Base-by-base conservation (phyloP, 805 yeast genomes). In the Cyberlindnera meyerae region DNA sequence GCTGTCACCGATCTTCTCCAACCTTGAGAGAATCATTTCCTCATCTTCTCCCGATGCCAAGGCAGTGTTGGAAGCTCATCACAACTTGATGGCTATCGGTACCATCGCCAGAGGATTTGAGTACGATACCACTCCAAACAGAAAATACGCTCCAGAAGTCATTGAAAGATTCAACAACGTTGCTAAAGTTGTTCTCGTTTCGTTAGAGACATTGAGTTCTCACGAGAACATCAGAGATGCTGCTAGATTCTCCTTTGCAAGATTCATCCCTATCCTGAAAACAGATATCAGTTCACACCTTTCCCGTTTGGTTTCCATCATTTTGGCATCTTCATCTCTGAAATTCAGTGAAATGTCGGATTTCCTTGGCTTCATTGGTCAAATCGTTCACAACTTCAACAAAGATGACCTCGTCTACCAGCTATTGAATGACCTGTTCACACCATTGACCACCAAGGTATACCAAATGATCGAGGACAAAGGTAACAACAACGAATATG, bases 41-140 rank as follows among this genome's bases (percentile, higher is more conserved):
- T 57, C 65, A 5, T 51, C 64, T 18, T 58, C 48, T 13, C 60
- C 59, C 39, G 67, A 66, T 18, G 63, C 69, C 25, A 65, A 68
- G 28, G 52, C 71, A 24, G 70, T 81, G 2, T 60, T 85, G 30
- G 93, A 86, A 55, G 81, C 87, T 3, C 96, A 93, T 58, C 97
- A 90, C 56, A 72, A 80, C 24, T 62, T 93, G 33, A 76, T 86
- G 77, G 89, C 96, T 0, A 75, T 90, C 30, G 97, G 96, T 30
- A 86, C 96, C 0, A 71, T 89, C 52, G 82, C 88, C 4, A 76
- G 93, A 55, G 97, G 97, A 5, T 77, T 83, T 51, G 93, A 54
- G 31, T 43, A 50, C 29, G 58, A 54, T 33, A 37, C 53, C 11
- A 28, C 47, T 4, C 55, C 58, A 33, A 48, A 61, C 27, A 60